Percentiles rank a stretch among this genome's conserved stretches.
phyloP scores from a whole-genome alignment of 2,329 filamentous ascomycete genomes.

The Dactylonectria estremocensis region DNA sequence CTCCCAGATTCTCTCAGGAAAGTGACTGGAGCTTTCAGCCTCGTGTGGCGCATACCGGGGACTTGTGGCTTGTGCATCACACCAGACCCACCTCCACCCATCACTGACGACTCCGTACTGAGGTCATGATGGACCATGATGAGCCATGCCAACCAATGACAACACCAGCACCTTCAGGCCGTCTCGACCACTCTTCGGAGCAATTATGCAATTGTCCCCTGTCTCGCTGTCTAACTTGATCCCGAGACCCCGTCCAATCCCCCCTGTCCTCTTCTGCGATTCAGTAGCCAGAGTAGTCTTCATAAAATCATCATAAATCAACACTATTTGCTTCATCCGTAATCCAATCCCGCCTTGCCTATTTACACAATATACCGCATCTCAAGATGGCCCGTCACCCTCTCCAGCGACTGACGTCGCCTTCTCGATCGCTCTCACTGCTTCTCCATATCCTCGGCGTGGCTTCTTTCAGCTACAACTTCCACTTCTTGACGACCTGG shows the following conservation, averaged over 20 bases:
- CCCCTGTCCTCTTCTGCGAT: not conserved
- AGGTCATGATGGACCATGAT: slow-evolving; percentile 38
- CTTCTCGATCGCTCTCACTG: slow-evolving; percentile 75
- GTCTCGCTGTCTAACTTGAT: slow-evolving; percentile 11
- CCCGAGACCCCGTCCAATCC: not conserved
- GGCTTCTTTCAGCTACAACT: slow-evolving; percentile 67
- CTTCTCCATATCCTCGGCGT: slow-evolving; percentile 71
- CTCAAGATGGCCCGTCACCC: slow-evolving; percentile 66
- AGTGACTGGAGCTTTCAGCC: slow-evolving; percentile 38
- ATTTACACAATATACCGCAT: not conserved
- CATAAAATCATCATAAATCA: not conserved
- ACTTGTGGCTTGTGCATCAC: slow-evolving; percentile 40
- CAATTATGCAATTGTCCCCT: slow-evolving; percentile 1
- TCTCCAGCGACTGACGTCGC: slow-evolving; percentile 76
- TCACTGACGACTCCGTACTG: slow-evolving; percentile 27
- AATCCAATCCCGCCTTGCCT: not conserved
- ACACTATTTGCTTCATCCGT: not conserved
- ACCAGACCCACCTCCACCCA: not conserved
- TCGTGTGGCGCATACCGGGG: slow-evolving; percentile 41
- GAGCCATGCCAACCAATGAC: slow-evolving; percentile 17
- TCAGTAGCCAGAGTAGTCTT: not conserved
- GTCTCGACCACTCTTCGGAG: slow-evolving; percentile 11
- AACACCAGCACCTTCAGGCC: not conserved
- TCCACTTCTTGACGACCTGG: slow-evolving; percentile 65
- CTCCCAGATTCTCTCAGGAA: slow-evolving; percentile 12